phyloP scores from a whole-genome alignment of 2,329 filamentous ascomycete species.

The Hypoxylon rubiginosum region DNA sequence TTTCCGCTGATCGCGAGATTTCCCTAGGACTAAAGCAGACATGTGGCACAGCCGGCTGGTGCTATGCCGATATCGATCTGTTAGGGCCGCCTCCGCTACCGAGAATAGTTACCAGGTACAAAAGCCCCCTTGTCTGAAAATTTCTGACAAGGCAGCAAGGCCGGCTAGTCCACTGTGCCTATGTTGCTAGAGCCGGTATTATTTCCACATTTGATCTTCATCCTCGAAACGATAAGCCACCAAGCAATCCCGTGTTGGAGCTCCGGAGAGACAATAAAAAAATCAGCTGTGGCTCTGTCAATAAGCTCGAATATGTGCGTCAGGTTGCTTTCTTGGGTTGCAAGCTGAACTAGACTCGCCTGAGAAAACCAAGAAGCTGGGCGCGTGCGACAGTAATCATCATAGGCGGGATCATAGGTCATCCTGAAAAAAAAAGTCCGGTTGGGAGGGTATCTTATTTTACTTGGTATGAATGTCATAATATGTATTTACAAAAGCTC shows the following conservation, averaged over 20 bases:
- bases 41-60: constrained; percentile 12
- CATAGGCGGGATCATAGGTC: neutral
- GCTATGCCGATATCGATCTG: constrained; percentile 12
- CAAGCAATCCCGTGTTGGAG: neutral
- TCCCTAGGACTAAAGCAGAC: constrained; percentile 15
- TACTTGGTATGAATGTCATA: constrained; percentile 20
- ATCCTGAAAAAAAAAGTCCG: neutral
- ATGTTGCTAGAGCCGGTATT: constrained; percentile 12
- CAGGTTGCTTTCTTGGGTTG: constrained; percentile 6
- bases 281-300: neutral
- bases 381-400: neutral
- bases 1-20: constrained; percentile 10
- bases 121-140: neutral
- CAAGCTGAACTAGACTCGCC: constrained; percentile 5
- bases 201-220: constrained; percentile 17
- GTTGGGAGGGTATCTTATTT: constrained; percentile 25
- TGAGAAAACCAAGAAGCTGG: constrained; percentile 5
- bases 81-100: neutral
- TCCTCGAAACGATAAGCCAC: neutral
- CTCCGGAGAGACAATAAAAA: no score
- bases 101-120: neutral
- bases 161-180: constrained; percentile 11
- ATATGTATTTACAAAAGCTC: constrained; percentile 2
- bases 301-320: neutral
- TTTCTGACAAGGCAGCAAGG: neutral